These are phyloP conservation scores for Solanum clarkiae DNA, from an alignment of 257 asterid species.

Conservation along the genomic window DNA sequence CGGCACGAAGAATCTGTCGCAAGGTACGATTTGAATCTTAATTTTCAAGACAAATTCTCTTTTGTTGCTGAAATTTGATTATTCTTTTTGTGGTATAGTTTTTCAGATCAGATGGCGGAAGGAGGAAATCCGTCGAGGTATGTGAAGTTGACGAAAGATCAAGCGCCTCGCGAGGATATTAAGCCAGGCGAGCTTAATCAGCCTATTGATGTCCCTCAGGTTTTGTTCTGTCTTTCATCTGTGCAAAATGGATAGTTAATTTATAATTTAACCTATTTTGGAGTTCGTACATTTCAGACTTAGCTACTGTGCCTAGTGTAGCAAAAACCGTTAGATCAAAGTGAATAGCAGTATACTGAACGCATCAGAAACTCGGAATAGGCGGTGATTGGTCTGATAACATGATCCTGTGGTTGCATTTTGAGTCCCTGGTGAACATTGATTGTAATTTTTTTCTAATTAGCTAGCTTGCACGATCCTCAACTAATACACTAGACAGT, in stretches of 20 bases:
- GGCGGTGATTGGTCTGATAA: neutral
- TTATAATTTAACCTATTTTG: neutral
- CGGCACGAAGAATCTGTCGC: neutral
- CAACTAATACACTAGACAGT: neutral
- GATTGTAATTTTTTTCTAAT: neutral
- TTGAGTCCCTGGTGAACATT: neutral
- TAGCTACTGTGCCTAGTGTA: neutral
- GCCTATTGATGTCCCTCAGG: constrained; percentile 93
- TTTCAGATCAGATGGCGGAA: constrained; percentile 47
- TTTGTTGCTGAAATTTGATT: neutral
- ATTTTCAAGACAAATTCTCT: neutral
- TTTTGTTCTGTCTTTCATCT: neutral
- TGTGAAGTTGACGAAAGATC: constrained; percentile 84
- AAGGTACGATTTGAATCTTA: neutral
- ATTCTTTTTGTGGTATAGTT: neutral
- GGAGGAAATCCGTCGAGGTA: constrained; percentile 69
- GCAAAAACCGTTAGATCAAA: neutral
- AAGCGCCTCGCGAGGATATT: constrained; percentile 69
- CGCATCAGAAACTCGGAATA: neutral
- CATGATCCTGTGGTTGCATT: neutral
- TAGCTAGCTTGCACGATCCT: neutral
- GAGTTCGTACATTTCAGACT: neutral
- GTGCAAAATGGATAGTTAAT: neutral
- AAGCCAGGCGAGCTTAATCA: constrained; percentile 95
- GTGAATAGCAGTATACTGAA: neutral